Conservation (phyloP, 106 monocot species). For the Platanthera guangdongensis region DNA sequence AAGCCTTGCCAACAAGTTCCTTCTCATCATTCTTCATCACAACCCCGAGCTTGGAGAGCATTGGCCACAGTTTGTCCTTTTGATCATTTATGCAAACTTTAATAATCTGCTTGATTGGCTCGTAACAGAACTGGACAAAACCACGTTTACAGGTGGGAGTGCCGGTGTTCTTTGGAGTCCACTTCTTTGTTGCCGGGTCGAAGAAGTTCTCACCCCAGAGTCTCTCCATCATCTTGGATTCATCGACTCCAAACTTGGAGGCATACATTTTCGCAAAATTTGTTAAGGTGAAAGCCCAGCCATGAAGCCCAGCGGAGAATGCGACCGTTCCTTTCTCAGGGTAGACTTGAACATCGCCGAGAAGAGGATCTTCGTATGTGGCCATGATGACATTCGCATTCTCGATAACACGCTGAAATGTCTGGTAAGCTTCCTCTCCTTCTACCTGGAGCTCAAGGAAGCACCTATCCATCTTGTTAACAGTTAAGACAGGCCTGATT, state of each 20-base stretch:
- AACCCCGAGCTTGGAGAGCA: constrained; percentile 17
- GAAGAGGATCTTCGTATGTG: constrained; percentile 24
- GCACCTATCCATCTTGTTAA: constrained; percentile 36
- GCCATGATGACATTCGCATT: constrained; percentile 36
- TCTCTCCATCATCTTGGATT: constrained; percentile 27
- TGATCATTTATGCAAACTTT: constrained; percentile 23
- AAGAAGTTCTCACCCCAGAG: constrained; percentile 29
- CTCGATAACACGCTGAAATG: constrained; percentile 48
- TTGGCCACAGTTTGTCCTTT: constrained; percentile 26
- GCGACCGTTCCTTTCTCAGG: constrained; percentile 32
- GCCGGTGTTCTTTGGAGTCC: constrained; percentile 17
- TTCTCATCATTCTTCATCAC: constrained; percentile 22
- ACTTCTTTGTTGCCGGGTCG: constrained; percentile 21
- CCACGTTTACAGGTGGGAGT: constrained; percentile 20
- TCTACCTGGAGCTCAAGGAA: constrained; percentile 35
- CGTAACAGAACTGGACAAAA: constrained; percentile 25
- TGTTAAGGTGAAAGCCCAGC: constrained; percentile 26
- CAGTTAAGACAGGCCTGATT: constrained; percentile 30
- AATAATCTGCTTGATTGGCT: constrained; percentile 26
- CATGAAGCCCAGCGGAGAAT: constrained; percentile 27
- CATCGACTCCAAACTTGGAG: constrained; percentile 25
- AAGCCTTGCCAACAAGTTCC: constrained; percentile 20
- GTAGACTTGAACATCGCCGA: constrained; percentile 28
- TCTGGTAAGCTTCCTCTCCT: constrained; percentile 53
- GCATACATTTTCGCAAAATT: constrained; percentile 30